These are phyloP conservation scores for Fusarium virguliforme DNA, from an alignment of 2,329 filamentous ascomycete genomes.

Conservation along the genomic window DNA sequence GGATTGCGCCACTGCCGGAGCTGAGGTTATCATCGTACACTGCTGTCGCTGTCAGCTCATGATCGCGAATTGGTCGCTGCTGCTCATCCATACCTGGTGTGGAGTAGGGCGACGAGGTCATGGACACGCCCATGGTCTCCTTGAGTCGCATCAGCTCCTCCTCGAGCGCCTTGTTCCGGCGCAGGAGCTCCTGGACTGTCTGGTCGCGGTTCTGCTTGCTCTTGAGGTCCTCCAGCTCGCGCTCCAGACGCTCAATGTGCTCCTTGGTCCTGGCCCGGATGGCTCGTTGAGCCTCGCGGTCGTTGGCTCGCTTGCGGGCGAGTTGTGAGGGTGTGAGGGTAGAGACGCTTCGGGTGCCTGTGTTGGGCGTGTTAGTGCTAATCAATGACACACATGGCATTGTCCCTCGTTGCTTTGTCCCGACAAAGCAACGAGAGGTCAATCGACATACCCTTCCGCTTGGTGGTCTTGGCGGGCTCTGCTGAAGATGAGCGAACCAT, in stretches of 20 bases:
- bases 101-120: conserved; percentile 61
- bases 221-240: conserved; percentile 80
- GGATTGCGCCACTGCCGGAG: conserved; percentile 58
- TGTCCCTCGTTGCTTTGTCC: conserved; percentile 8
- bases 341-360: conserved; percentile 82
- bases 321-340: conserved; percentile 91
- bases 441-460: conserved; percentile 62
- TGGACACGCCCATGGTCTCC: conserved; percentile 63
- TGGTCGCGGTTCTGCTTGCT: conserved; percentile 65
- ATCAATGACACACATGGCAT: background rate
- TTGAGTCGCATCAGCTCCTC: conserved; percentile 65
- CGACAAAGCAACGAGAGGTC: conserved; percentile 12
- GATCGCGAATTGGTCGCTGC: background rate
- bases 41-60: conserved; percentile 44
- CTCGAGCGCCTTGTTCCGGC: conserved; percentile 69
- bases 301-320: conserved; percentile 91
- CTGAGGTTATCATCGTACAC: conserved; percentile 62
- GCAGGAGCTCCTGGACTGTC: conserved; percentile 67
- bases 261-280: conserved; percentile 90
- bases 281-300: conserved; percentile 89
- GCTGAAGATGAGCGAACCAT: conserved; percentile 63
- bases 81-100: conserved; percentile 57
- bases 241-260: conserved; percentile 85
- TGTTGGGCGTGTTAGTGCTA: conserved; percentile 29
- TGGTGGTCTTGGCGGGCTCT: conserved; percentile 62